Base-by-base conservation (phyloP, 257 asterid species). In the Coffea eugenioides region DNA sequence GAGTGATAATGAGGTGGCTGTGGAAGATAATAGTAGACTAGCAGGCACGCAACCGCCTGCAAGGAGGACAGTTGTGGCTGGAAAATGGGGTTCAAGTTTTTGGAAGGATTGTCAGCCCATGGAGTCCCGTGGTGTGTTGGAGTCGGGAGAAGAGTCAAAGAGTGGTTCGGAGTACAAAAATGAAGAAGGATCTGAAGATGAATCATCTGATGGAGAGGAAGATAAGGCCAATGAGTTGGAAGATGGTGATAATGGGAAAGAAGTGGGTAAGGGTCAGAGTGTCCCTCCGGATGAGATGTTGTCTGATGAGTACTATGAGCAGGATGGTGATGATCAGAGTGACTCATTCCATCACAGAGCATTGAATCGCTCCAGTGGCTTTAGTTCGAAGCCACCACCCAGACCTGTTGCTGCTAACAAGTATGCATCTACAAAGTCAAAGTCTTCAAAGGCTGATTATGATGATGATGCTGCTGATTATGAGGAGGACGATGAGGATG, bases 241-340 rank as follows among this genome's bases (percentile, higher is more conserved):
- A 77, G 89, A 87, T 83, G 92, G 88, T 74, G 90, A 86, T 71
- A 68, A 82, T 59, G 89, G 73, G 77, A 83, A 86, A 77, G 88
- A 88, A 79, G 82, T 67, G 83, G 88, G 90, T 59, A 95, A 88
- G 82, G 90, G 87, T 73, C 91, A 80, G 62, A 61, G 77, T 79
- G 96, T 91, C 79, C 95, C 95, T 31, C 94, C 86, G 3, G 98
- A 96, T 85, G 99, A 96, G 82, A 92, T 94, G 98, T 82, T 91
- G 84, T 95, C 98, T 62, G 99, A 96, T 85, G 99, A 96, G 86
- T 96, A 96, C 88, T 96, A 96, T 66, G 98, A 94, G 88, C 98
- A 90, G 91, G 98, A 96, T 75, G 97, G 96, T 64, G 96, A 94
- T 86, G 97, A 94, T 73, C 93, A 83, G 61, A 89, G 88, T 49